phyloP scores from a whole-genome alignment of 345 rosid species.

The Rhizophora apiculata region DNA sequence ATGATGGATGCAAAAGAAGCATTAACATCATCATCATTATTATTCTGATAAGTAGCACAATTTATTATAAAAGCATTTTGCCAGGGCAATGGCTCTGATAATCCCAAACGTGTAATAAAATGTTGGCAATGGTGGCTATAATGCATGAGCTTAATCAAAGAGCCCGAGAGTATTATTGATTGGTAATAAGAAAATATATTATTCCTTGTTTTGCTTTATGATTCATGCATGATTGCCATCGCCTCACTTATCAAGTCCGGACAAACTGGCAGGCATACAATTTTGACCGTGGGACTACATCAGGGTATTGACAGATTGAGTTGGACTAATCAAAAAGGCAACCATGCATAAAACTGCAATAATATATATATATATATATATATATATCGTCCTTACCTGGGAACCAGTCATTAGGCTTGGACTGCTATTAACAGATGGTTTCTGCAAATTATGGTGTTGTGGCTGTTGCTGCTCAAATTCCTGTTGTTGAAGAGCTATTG shows the following conservation, averaged over 20 bases:
- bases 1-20: too few species aligned
- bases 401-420: slow-evolving; percentile 82
- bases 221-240: too few species aligned
- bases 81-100: too few species aligned
- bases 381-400: slow-evolving; percentile 48
- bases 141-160: too few species aligned
- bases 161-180: too few species aligned
- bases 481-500: slow-evolving; percentile 95
- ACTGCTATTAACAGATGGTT: slow-evolving; percentile 41
- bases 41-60: too few species aligned
- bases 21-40: too few species aligned
- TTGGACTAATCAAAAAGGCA: slow-evolving; percentile 21
- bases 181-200: too few species aligned
- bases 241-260: slow-evolving; percentile 42
- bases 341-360: slow-evolving; percentile 7
- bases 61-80: too few species aligned
- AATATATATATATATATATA: background rate
- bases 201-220: too few species aligned
- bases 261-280: slow-evolving; percentile 30
- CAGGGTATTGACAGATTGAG: slow-evolving; percentile 26
- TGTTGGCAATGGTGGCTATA: too few species aligned
- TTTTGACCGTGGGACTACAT: slow-evolving; percentile 31
- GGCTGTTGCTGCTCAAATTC: slow-evolving; percentile 80
- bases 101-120: too few species aligned
- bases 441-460: slow-evolving; percentile 52